phyloP scores from a whole-genome alignment of 345 rosid species.

The Rhodomyrtus tomentosa region DNA sequence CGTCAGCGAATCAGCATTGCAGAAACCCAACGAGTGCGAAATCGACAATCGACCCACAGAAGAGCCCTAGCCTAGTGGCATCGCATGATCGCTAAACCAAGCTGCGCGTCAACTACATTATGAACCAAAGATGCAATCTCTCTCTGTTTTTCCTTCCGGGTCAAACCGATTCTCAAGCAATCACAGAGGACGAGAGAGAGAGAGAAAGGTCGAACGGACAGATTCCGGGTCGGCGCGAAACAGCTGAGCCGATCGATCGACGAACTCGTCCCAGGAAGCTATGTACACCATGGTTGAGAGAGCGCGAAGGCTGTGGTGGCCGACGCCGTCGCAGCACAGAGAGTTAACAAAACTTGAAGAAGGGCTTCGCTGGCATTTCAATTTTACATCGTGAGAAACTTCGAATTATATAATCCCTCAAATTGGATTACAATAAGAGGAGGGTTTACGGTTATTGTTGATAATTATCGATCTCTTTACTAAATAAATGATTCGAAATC shows the following conservation, averaged over 20 bases:
- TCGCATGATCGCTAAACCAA: not conserved
- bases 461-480: no score
- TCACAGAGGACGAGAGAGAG: not conserved
- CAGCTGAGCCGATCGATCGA: constrained; percentile 63
- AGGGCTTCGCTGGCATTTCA: not conserved
- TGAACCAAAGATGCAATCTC: not conserved
- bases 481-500: no score
- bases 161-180: not conserved
- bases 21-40: not conserved
- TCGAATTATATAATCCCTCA: no score
- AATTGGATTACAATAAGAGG: no score
- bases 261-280: constrained; percentile 81
- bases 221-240: constrained; percentile 91
- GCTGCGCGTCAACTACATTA: not conserved
- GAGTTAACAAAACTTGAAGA: not conserved
- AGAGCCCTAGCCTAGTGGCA: no score
- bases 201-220: constrained; percentile 21
- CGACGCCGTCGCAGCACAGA: not conserved
- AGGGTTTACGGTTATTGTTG: no score
- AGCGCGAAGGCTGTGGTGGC: not conserved
- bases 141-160: not conserved
- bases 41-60: not conserved
- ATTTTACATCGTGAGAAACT: not conserved
- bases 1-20: not conserved
- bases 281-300: constrained; percentile 49